These are phyloP conservation scores for Fusarium globosum DNA, from an alignment of 2,329 filamentous ascomycete species.

Conservation along the genomic window DNA sequence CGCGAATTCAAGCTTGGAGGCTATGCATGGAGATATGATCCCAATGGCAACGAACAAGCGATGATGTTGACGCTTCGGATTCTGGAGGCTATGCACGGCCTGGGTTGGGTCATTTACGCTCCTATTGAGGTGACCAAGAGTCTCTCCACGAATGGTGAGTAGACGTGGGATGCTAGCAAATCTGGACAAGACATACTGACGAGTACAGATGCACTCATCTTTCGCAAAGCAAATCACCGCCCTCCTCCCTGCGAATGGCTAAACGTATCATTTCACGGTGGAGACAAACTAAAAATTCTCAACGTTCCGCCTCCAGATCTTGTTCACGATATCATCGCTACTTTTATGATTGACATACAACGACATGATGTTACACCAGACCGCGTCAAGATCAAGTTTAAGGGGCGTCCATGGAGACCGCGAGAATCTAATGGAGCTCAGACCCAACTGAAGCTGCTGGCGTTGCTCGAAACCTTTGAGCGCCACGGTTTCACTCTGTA, in stretches of 20 bases:
- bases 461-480: constrained; percentile 14
- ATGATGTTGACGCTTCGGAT: constrained; percentile 11
- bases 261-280: constrained; percentile 15
- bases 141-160: constrained; percentile 5
- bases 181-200: background rate
- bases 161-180: fast-evolving
- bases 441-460: constrained; percentile 15
- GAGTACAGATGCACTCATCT: constrained; percentile 10
- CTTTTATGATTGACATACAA: constrained; percentile 6
- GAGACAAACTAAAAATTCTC: constrained; percentile 30
- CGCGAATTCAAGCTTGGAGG: constrained; percentile 27
- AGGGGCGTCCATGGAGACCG: background rate
- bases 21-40: background rate
- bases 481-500: constrained; percentile 12
- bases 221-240: background rate
- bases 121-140: constrained; percentile 18
- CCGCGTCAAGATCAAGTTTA: constrained; percentile 26
- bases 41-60: constrained; percentile 16
- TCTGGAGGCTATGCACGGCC: background rate
- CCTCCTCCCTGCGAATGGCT: constrained; percentile 9
- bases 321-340: background rate
- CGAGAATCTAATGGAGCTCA: background rate
- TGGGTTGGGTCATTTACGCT: constrained; percentile 19
- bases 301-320: constrained; percentile 9
- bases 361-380: background rate